phyloP scores from a whole-genome alignment of 2,329 filamentous ascomycete genomes.

The Diaporthe caulivora region DNA sequence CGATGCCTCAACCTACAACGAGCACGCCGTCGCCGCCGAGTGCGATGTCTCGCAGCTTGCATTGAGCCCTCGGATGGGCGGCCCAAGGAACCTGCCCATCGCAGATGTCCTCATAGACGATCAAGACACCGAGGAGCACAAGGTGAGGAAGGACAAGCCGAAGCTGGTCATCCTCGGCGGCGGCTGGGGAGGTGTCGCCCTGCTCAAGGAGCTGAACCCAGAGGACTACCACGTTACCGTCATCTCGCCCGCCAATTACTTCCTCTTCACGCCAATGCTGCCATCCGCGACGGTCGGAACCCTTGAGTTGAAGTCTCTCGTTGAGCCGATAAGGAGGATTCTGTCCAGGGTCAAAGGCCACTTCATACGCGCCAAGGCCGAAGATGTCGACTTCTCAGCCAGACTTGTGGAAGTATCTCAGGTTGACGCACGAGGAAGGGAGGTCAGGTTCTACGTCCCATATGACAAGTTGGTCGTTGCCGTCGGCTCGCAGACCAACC shows the following conservation, averaged over 20 bases:
- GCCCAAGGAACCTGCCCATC: constrained; percentile 95
- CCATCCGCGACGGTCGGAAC: constrained; percentile 97
- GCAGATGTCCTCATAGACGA: constrained; percentile 90
- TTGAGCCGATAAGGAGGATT: constrained; percentile 92
- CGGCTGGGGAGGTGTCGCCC: constrained; percentile 93
- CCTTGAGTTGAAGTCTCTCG: constrained; percentile 87
- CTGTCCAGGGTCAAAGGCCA: constrained; percentile 83
- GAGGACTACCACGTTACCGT: constrained; percentile 97
- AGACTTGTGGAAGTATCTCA: constrained; percentile 92
- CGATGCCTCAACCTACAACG: constrained; percentile 91
- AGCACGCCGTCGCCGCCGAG: constrained; percentile 75
- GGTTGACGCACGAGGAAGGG: constrained; percentile 76
- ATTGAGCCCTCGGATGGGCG: constrained; percentile 83
- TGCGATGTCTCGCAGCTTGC: constrained; percentile 88
- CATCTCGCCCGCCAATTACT: constrained; percentile 95
- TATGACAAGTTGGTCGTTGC: constrained; percentile 97
- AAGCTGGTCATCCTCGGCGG: constrained; percentile 92
- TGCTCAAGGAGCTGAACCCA: constrained; percentile 89
- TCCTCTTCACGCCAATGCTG: constrained; percentile 97
- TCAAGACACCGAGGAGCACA: constrained; percentile 80
- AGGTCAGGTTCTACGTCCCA: constrained; percentile 88
- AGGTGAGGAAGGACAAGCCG: constrained; percentile 85
- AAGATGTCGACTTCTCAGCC: constrained; percentile 91
- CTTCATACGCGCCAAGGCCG: constrained; percentile 88
- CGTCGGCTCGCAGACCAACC: constrained; percentile 92